Evolutionary conservation across 2,329 filamentous ascomycete genomes (phyloP).

Genomic region (Gnomoniopsis sp.): DNA sequence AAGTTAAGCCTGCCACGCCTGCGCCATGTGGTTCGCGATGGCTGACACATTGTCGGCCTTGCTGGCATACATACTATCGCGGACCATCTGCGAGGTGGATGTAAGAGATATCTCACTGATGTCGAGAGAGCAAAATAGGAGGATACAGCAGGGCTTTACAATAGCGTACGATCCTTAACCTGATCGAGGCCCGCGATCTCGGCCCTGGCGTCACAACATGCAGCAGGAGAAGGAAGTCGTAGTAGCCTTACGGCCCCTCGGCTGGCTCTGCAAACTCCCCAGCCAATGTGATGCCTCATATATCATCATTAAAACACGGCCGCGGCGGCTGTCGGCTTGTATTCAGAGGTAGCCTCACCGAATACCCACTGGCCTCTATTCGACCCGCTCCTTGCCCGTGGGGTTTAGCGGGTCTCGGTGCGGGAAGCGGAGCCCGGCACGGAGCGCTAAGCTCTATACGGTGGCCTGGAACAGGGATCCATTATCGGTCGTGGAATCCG

Average conservation of each 20-base stretch:
- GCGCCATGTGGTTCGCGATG: no score
- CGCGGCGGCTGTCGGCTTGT: conserved; percentile 9
- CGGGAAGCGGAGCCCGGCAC: neutral
- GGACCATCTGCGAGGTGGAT: no score
- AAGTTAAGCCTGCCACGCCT: no score
- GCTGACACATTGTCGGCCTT: no score
- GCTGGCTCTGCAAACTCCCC: conserved; percentile 4
- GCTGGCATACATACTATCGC: no score
- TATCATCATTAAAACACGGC: neutral
- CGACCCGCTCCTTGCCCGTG: conserved; percentile 4
- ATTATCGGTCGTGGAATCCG: conserved; percentile 1
- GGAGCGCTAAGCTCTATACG: conserved; percentile 7
- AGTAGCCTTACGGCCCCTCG: neutral
- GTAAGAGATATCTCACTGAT: no score
- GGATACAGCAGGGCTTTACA: no score
- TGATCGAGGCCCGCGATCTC: neutral
- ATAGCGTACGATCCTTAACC: no score
- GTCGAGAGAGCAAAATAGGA: no score
- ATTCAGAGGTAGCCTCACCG: neutral
- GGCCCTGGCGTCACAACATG: neutral
- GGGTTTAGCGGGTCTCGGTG: conserved; percentile 7
- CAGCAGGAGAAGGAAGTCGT: neutral
- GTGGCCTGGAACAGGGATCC: neutral
- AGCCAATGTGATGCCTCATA: conserved; percentile 1
- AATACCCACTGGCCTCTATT: conserved; percentile 6